phyloP scores from a whole-genome alignment of 1,139 yeast genomes.

The Candida tropicalis region DNA sequence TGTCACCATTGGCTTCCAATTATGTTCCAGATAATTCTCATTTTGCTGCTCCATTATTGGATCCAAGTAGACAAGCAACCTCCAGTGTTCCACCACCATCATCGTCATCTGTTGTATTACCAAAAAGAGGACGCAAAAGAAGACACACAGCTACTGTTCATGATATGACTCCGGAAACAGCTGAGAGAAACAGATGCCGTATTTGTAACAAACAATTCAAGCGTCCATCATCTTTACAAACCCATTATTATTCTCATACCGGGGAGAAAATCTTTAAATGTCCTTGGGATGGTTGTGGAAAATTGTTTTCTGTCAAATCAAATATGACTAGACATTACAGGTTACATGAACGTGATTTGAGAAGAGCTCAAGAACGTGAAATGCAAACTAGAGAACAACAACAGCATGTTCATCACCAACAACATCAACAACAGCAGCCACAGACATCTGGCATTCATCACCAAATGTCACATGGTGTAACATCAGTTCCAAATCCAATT shows the following conservation, averaged over 20 bases:
- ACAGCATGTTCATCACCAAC: constrained; percentile 5
- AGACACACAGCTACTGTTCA: constrained; percentile 23
- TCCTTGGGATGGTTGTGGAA: constrained; percentile 65
- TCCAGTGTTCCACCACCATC: not conserved
- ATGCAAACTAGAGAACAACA: constrained; percentile 3
- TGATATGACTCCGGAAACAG: constrained; percentile 37
- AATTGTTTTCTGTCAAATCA: constrained; percentile 74
- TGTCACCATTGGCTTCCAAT: constrained; percentile 6
- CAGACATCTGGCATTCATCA: not conserved
- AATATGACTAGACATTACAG: constrained; percentile 80
- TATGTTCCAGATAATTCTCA: constrained; percentile 5
- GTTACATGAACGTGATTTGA: constrained; percentile 52
- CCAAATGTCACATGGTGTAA: not conserved
- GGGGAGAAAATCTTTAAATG: constrained; percentile 83
- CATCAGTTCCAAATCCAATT: constrained; percentile 1
- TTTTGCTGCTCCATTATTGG: constrained; percentile 5
- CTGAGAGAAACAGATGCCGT: constrained; percentile 51
- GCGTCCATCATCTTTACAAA: constrained; percentile 78
- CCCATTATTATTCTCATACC: constrained; percentile 83
- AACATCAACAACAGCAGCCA: not conserved
- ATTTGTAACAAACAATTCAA: constrained; percentile 79
- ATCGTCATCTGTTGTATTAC: not conserved
- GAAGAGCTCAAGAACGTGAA: constrained; percentile 12
- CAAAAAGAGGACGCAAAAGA: constrained; percentile 17
- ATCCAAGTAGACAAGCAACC: constrained; percentile 5